These are phyloP conservation scores for Naganishia vaughanmartiniae DNA, from an alignment of 768 basidiomycete species.

Conservation along the genomic window DNA sequence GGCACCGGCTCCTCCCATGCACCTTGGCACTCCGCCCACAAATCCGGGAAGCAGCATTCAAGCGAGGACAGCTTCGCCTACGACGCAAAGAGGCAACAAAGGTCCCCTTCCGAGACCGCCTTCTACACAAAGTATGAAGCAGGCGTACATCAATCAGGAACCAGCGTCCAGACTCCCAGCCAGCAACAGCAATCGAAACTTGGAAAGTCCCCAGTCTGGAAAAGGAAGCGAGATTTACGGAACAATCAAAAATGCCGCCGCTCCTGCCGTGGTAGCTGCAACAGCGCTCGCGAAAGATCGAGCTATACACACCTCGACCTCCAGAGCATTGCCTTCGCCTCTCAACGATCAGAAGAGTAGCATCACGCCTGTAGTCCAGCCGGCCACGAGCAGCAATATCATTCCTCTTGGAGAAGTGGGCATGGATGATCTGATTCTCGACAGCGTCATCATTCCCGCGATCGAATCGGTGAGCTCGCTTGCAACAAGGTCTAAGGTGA, in stretches of 20 bases:
- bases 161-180: neutral
- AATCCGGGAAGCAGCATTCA: neutral
- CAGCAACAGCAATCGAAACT: neutral
- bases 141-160: conserved; percentile 8
- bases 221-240: conserved; percentile 61
- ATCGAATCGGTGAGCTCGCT: conserved; percentile 74
- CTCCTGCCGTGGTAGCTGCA: conserved; percentile 64
- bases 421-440: conserved; percentile 69
- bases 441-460: conserved; percentile 92
- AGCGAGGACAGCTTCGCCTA: neutral
- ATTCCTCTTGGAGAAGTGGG: conserved; percentile 12
- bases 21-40: neutral
- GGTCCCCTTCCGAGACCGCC: conserved; percentile 27
- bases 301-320: conserved; percentile 9
- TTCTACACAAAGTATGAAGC: conserved; percentile 26
- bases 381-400: neutral
- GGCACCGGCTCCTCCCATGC: conserved; percentile 4
- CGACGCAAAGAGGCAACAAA: conserved; percentile 16
- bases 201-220: conserved; percentile 9
- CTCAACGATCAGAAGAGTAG: neutral
- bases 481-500: neutral
- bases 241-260: conserved; percentile 74
- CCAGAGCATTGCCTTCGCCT: conserved; percentile 1
- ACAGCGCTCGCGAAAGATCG: conserved; percentile 42
- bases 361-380: neutral